phyloP scores from a whole-genome alignment of 2,329 filamentous ascomycete species.

The Chaetomium strumarium region DNA sequence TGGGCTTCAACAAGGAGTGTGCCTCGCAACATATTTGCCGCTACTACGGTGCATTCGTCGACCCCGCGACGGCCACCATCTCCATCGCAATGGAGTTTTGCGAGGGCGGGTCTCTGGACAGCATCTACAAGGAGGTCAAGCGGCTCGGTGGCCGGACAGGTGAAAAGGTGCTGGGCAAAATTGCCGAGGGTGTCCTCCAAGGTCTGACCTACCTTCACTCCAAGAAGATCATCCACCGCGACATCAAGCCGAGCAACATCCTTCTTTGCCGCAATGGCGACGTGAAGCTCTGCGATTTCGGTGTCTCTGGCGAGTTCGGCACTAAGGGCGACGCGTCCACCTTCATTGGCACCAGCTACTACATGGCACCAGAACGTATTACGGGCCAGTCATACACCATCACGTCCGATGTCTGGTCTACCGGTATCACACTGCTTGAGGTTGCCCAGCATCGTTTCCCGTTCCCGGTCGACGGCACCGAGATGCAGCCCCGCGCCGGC shows the following conservation, averaged over 20 bases:
- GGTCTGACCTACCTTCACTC: slow-evolving; percentile 92
- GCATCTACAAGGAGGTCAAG: slow-evolving; percentile 96
- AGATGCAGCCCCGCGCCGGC: slow-evolving; percentile 88
- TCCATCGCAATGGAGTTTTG: slow-evolving; percentile 99
- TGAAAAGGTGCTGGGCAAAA: slow-evolving; percentile 94
- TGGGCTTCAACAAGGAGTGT: slow-evolving; percentile 97
- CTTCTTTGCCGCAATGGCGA: slow-evolving; percentile 85
- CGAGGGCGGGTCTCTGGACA: slow-evolving; percentile 91
- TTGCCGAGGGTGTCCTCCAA: slow-evolving; percentile 89
- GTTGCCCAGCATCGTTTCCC: slow-evolving; percentile 99
- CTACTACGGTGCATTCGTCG: slow-evolving; percentile 96
- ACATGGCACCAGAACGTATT: slow-evolving; percentile 98
- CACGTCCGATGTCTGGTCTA: slow-evolving; percentile 96
- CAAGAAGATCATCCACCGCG: slow-evolving; percentile 95
- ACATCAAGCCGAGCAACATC: slow-evolving; percentile 98
- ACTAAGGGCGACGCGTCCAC: slow-evolving; percentile 98
- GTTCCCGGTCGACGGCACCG: slow-evolving; percentile 92
- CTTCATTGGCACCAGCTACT: slow-evolving; percentile 97
- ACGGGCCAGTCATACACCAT: slow-evolving; percentile 98
- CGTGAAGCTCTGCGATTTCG: slow-evolving; percentile 97
- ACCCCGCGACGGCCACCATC: slow-evolving; percentile 92
- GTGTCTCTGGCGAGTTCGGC: slow-evolving; percentile 94
- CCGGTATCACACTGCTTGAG: slow-evolving; percentile 94
- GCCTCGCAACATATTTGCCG: slow-evolving; percentile 93
- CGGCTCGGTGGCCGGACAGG: slow-evolving; percentile 89